These are phyloP conservation scores for Suillus sp. DNA, from an alignment of 768 basidiomycete genomes.

Conservation along the genomic window DNA sequence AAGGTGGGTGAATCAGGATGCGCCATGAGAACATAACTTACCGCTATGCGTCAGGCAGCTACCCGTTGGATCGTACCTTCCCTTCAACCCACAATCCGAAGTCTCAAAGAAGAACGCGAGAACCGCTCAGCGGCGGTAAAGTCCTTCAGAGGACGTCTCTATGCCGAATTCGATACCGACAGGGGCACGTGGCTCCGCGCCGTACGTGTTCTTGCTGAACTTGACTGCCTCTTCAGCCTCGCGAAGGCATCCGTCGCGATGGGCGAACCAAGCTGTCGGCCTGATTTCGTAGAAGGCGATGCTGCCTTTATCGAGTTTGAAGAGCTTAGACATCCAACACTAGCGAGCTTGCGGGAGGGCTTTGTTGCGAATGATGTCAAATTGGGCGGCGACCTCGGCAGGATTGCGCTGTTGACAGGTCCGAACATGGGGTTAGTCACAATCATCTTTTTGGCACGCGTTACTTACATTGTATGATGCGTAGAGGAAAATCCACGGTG, in stretches of 20 bases:
- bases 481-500: slow-evolving; percentile 78
- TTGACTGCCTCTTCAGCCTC: slow-evolving; percentile 94
- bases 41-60: slow-evolving; percentile 49
- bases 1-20: slow-evolving; percentile 52
- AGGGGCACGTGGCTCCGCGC: slow-evolving; percentile 81
- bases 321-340: slow-evolving; percentile 86
- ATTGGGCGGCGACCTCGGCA: slow-evolving; percentile 74
- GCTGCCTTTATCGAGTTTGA: slow-evolving; percentile 85
- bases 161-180: slow-evolving; percentile 79
- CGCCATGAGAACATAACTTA: slow-evolving; percentile 2
- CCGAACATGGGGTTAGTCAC: slow-evolving; percentile 83
- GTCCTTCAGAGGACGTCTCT: slow-evolving; percentile 79
- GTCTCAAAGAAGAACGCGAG: slow-evolving; percentile 93
- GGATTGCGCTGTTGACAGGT: slow-evolving; percentile 84
- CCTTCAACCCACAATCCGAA: slow-evolving; percentile 68
- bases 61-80: slow-evolving; percentile 79
- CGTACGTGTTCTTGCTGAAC: slow-evolving; percentile 84
- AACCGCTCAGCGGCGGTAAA: slow-evolving; percentile 79
- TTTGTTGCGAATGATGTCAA: slow-evolving; percentile 96
- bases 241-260: slow-evolving; percentile 88
- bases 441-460: slow-evolving; percentile 1
- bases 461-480: slow-evolving; percentile 5
- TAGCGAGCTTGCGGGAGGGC: slow-evolving; percentile 64
- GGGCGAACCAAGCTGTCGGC: slow-evolving; percentile 93
- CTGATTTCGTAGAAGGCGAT: slow-evolving; percentile 81